Base-by-base conservation (phyloP, 371 early-diverging fungal genomes). In the Zychaea mexicana region DNA sequence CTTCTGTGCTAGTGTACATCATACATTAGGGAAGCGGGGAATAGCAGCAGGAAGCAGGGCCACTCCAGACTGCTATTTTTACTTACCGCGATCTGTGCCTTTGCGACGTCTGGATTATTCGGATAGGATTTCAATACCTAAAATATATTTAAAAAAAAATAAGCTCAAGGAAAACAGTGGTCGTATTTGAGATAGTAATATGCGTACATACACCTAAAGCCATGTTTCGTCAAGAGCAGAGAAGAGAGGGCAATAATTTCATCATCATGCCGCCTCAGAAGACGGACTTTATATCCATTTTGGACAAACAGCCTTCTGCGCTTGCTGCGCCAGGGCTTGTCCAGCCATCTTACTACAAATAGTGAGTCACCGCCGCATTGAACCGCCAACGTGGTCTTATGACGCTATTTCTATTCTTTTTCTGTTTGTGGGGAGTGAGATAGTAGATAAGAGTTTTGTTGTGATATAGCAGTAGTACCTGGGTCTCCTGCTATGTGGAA, bases 1-100 rank as follows among this genome's bases (percentile, higher is more conserved):
- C 9, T 2, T 19, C n/a, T 3, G 19, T 42, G 5, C 22, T 38
- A 30, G 13, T 46, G 24, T 15, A n/a, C 15, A 13, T n/a, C n/a
- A n/a, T n/a, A n/a, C n/a, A n/a, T n/a, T n/a, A n/a, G n/a, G n/a
- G n/a, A n/a, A n/a, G n/a, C n/a, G n/a, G n/a, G n/a, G n/a, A n/a
- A n/a, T n/a, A n/a, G n/a, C n/a, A n/a, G n/a, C n/a, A n/a, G n/a
- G n/a, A 42, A 42, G 42, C 4, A 42, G 42, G 19, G n/a, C 22
- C 22, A 0, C 31, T 22, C 31, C 33, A 8, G 8, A 28, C 8
- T 24, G 10, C 13, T 28, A 12, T 19, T 9, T 5, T 15, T 17
- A 65, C 68, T 59, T 55, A 68, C 93, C 57, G 90, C 90, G 73
- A 93, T 87, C 65, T 85, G 79, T 53, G 87, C 83, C 79, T 90